Conservation (phyloP, 192 early-diverging fungal species). For the Paraglomus occultum region DNA sequence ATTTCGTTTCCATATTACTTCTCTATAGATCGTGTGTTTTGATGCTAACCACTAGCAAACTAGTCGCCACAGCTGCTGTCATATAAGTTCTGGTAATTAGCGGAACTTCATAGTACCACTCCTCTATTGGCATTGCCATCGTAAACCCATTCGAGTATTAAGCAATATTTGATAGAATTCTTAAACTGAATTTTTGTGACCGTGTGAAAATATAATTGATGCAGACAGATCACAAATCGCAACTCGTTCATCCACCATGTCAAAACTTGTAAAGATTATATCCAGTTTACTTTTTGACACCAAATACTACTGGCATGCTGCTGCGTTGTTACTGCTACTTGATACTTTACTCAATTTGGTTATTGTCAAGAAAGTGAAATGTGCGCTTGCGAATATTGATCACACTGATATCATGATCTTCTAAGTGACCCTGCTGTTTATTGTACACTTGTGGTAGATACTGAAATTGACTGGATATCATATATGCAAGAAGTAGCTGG, state of each 20-base stretch:
- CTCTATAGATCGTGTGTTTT: neutral
- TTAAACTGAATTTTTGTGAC: too few relatives aligned
- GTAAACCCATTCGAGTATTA: conserved; percentile 35
- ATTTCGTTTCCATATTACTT: neutral
- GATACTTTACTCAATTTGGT: conserved; percentile 52
- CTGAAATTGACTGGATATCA: conserved; percentile 95
- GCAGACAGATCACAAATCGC: too few relatives aligned
- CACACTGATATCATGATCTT: too few relatives aligned
- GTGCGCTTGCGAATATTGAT: conserved; percentile 39
- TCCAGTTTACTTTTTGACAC: conserved; percentile 52
- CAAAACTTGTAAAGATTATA: too few relatives aligned
- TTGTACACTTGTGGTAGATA: conserved; percentile 50
- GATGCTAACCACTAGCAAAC: conserved; percentile 71
- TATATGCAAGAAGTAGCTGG: conserved; percentile 92
- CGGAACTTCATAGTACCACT: conserved; percentile 91
- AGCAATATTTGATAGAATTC: conserved; percentile 44
- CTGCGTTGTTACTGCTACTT: conserved; percentile 42
- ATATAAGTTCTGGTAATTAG: conserved; percentile 83
- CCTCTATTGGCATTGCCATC: conserved; percentile 69
- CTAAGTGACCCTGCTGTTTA: too few relatives aligned
- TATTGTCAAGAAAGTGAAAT: conserved; percentile 60
- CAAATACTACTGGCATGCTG: conserved; percentile 48
- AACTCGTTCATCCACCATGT: too few relatives aligned
- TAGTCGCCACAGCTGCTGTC: conserved; percentile 71
- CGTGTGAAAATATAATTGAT: too few relatives aligned